Evolutionary conservation across 352 stramenopile species (phyloP).

Genomic region (Globisporangium yorkense): DNA sequence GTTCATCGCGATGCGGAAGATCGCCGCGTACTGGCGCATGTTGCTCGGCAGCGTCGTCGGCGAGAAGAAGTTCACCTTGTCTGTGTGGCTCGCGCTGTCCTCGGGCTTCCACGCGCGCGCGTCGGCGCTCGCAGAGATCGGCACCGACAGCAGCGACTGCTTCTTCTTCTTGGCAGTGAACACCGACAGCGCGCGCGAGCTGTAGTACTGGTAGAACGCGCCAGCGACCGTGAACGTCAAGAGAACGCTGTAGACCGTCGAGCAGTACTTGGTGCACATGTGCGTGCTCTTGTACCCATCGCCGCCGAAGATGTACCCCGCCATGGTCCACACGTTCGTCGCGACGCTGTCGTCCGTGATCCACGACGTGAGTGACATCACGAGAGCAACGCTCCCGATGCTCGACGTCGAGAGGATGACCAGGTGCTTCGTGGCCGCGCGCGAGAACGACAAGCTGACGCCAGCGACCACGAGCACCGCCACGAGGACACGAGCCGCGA

Average conservation of each 20-base stretch:
- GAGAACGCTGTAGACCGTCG: constrained; percentile 59
- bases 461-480: constrained; percentile 34
- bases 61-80: constrained; percentile 82
- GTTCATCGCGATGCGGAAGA: constrained; percentile 80
- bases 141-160: constrained; percentile 20
- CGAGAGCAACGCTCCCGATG: constrained; percentile 54
- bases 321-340: constrained; percentile 55
- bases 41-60: constrained; percentile 55
- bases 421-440: constrained; percentile 47
- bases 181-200: constrained; percentile 24
- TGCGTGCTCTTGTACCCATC: constrained; percentile 28
- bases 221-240: constrained; percentile 28
- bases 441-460: constrained; percentile 33
- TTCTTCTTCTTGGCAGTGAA: constrained; percentile 20
- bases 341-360: constrained; percentile 53
- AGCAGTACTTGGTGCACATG: constrained; percentile 55
- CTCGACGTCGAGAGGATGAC: constrained; percentile 62
- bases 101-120: constrained; percentile 61
- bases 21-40: constrained; percentile 82
- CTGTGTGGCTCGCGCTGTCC: constrained; percentile 15
- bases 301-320: constrained; percentile 63
- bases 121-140: constrained; percentile 74
- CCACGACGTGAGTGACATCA: constrained; percentile 75
- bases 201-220: constrained; percentile 45
- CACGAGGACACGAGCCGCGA: constrained; percentile 55